Evolutionary conservation across 116 monocot species (phyloP).

Genomic region (Papilionanthe hybrid): DNA sequence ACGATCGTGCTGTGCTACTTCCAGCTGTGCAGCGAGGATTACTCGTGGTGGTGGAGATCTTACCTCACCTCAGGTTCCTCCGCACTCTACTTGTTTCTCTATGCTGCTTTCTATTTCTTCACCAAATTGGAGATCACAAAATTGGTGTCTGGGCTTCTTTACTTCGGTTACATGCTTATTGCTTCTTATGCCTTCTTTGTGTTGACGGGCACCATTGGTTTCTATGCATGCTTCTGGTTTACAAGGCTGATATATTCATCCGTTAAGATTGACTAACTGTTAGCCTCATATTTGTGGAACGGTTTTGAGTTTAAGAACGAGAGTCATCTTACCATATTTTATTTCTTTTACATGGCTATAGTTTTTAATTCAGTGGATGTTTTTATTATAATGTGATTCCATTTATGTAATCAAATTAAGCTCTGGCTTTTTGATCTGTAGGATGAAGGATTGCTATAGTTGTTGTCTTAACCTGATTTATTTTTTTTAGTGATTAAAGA

Average conservation of each 20-base stretch:
- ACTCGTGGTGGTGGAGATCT: slow-evolving; percentile 94
- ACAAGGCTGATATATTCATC: slow-evolving; percentile 95
- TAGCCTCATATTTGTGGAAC: background rate
- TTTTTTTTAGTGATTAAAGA: background rate
- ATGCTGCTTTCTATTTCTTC: slow-evolving; percentile 89
- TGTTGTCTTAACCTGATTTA: background rate
- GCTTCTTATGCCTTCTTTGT: slow-evolving; percentile 89
- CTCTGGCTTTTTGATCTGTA: background rate
- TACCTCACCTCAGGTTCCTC: slow-evolving; percentile 91
- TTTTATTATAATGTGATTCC: background rate
- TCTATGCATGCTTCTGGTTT: slow-evolving; percentile 89
- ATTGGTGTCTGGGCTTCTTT: slow-evolving; percentile 64
- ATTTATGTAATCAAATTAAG: background rate
- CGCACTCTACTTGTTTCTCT: slow-evolving; percentile 85
- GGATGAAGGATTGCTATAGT: slow-evolving; percentile 4
- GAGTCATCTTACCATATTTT: no score
- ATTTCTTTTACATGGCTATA: background rate
- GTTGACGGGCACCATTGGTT: slow-evolving; percentile 83
- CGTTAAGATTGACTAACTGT: slow-evolving; percentile 67
- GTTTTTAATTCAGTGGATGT: slow-evolving; percentile 1
- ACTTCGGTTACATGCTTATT: slow-evolving; percentile 97
- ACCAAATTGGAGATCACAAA: slow-evolving; percentile 89
- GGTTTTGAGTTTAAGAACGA: background rate
- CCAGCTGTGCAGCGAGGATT: slow-evolving; percentile 95
- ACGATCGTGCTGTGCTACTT: slow-evolving; percentile 91